Evolutionary conservation across 2,329 filamentous ascomycete species (phyloP).

Genomic region (Hymenotorrendiella dingleyae): DNA sequence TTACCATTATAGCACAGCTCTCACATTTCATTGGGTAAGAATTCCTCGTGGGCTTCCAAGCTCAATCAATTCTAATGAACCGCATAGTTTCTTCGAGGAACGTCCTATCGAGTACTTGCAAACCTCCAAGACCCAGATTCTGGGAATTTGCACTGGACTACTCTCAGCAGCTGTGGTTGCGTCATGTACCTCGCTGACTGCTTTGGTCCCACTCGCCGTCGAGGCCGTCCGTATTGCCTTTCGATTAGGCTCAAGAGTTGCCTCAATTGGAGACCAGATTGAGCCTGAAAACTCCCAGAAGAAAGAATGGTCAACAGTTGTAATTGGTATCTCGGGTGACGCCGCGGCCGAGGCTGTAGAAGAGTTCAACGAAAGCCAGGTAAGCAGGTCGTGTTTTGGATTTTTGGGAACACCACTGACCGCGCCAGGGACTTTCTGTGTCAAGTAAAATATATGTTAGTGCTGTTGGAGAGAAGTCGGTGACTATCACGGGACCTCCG

Average conservation of each 20-base stretch:
- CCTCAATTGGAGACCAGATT: constrained; percentile 36
- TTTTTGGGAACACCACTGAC: too few relatives aligned
- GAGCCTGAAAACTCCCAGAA: constrained; percentile 12
- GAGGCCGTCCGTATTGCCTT: constrained; percentile 63
- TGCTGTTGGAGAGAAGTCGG: constrained; percentile 41
- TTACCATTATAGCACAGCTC: constrained; percentile 60
- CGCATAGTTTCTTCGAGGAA: constrained; percentile 43
- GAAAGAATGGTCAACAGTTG: constrained; percentile 57
- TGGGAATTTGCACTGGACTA: constrained; percentile 64
- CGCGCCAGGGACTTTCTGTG: constrained; percentile 38
- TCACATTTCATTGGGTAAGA: constrained; percentile 64
- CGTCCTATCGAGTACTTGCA: constrained; percentile 47
- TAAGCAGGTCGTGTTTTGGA: too few relatives aligned
- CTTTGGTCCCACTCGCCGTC: constrained; percentile 56
- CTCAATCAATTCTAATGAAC: not conserved
- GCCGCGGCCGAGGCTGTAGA: constrained; percentile 45
- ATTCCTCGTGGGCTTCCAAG: not conserved
- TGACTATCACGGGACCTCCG: constrained; percentile 51
- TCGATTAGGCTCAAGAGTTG: constrained; percentile 53
- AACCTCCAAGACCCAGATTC: constrained; percentile 46
- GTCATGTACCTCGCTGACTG: constrained; percentile 55
- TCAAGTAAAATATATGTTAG: constrained; percentile 49
- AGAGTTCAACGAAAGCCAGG: constrained; percentile 52
- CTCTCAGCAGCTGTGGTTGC: constrained; percentile 65
- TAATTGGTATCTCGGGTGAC: constrained; percentile 53